These are phyloP conservation scores for Tuber indicum DNA, from an alignment of 495 filamentous ascomycete species.

Conservation along the genomic window DNA sequence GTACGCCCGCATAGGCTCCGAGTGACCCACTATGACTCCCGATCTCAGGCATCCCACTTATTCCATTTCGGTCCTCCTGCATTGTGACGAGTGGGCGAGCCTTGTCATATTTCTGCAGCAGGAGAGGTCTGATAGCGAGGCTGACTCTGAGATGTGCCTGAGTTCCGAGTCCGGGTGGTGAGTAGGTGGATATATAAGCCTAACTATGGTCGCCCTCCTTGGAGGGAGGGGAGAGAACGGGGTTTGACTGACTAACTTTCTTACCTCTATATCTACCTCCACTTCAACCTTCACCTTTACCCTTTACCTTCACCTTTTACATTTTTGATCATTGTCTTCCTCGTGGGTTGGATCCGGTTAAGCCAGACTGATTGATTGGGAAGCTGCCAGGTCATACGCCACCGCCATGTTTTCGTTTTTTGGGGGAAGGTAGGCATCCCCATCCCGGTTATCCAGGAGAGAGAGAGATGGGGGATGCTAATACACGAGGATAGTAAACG, in stretches of 20 bases:
- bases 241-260: not conserved
- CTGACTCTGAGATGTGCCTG: not conserved
- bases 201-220: not conserved
- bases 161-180: not conserved
- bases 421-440: not conserved
- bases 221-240: not conserved
- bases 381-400: not conserved
- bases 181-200: not conserved
- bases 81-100: not conserved
- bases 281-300: not conserved
- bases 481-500: not conserved
- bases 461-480: not conserved
- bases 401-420: not conserved
- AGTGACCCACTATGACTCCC: not conserved
- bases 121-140: not conserved
- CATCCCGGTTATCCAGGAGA: not conserved
- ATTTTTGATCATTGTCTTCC: not conserved
- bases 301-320: not conserved
- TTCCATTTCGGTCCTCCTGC: not conserved
- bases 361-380: not conserved
- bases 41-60: not conserved
- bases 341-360: not conserved
- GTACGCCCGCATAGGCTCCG: not conserved
- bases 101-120: not conserved
- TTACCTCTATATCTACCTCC: not conserved